Base-by-base conservation (phyloP, 2,329 filamentous ascomycete species). In the Diplocarpon rosae region DNA sequence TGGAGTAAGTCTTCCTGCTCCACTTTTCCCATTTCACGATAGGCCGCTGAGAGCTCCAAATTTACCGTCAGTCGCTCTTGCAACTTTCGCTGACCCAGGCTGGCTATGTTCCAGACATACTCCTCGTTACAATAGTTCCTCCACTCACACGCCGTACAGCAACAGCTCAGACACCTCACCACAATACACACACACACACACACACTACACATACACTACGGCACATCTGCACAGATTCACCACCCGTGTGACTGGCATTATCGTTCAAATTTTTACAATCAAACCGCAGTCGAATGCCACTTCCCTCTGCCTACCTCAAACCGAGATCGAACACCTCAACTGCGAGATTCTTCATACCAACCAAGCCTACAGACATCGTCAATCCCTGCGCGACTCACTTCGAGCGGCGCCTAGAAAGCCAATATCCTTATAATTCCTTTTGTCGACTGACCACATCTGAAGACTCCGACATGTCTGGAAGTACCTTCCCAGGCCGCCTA, bases 331-430 rank as follows among this genome's bases (percentile, higher is more conserved):
- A 63, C 69, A 71, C 59, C 74, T 83, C 62, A 75, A 76, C 60
- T 70, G 71, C 65, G 71, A 81, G 63, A 65, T 82, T 55, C 66
- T 71, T 54, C 71, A 73, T 59, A 71, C 54, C 71, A 73, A 59
- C 63, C 71, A 55, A 75, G 51, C 77, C 79, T 41, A 57, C 68
- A 62, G 79, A 85, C 67, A 70, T 80, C 60, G 70, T 82, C 55
- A 79, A 85, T 63, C 81, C 80, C 69, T 83, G 78, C 67, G 73
- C 76, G 64, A 78, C 83, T 65, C 77, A 76, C 68, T 83, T 83
- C 65, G 67, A 70, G 55, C 70, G 69, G 61, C 77, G 76, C 59
- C 75, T 85, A 58, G 75, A 79, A 62, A 71, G 20, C 20, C 71
- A 59, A 76, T 84, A 69, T 76, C 76, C 59, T 66, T 70, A 57